Evolutionary conservation across 768 basidiomycete species (phyloP), one percentile per base, ranked within the genome.

Genomic region (Daedaleopsis nitida): DNA sequence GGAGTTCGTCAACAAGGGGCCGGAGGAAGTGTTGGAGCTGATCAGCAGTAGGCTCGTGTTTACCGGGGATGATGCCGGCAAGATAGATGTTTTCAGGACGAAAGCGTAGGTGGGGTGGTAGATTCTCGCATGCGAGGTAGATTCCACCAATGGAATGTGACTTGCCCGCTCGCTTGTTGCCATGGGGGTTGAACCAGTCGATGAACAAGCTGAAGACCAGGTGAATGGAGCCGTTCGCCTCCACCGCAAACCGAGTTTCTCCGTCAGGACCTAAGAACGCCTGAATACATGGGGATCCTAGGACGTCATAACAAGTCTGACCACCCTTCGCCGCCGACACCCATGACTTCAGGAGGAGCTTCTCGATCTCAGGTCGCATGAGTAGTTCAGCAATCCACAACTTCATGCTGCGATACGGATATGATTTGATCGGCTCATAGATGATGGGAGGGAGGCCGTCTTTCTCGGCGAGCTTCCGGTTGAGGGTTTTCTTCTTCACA

Each of bases 21-120:
- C 35, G n/a, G 2, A 83, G 64, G 24, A 77, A 65, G 48, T 79
- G 76, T 42, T 81, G 79, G 9, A 79, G 65, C 37, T 75, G 62
- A 0, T 70, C 47, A 0, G 73, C 54, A 1, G 65, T 66, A 1
- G 80, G 78, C 47, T 76, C 72, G 0, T 70, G 62, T 0, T 80
- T 81, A 0, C 80, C 78, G 4, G 78, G 77, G 24, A 80, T 76
- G 56, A 82, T 63, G 0, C 74, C 78, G 1, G 72, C 77, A 0
- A 81, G 67, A 58, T 71, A 81, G 66, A 81, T 73, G 57, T 81
- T 80, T 43, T 68, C 66, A 57, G 64, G 24, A 44, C 63, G 52
- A 34, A 55, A 68, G 5, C 69, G 65, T 5, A 68, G 52, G 10
- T 62, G 34, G 3, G 64, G 65, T 6, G 72, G 72, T 2, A 74